Evolutionary conservation across 805 yeast genomes (phyloP), one percentile per base, ranked within the genome.

Genomic region (Pichia rugopelliculosa): DNA sequence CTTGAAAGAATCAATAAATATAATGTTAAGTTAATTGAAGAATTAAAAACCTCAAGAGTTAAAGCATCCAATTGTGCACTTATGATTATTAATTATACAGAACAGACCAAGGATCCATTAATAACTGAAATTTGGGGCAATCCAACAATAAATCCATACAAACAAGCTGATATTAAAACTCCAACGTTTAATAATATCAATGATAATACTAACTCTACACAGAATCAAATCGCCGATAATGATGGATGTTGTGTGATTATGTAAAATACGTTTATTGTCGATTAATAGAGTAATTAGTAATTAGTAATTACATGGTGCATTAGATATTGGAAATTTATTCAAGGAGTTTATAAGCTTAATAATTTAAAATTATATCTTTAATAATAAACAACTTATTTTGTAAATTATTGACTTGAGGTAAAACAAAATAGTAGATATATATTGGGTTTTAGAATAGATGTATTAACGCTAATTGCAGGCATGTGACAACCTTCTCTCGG

Each of bases 61-160:
- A 77, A 80, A 27, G 82, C 85, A 9, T 79, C 87, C 6, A 76
- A 76, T 56, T 84, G 84, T 8, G 75, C 81, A 8, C 64, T 74
- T 34, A 57, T 64, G 62, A 65, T 75, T 20, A 70, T 76, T 13
- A 66, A 72, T 46, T 70, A 65, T 41, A 66, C 72, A 8, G 68
- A 71, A 46, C 68, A 65, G 21, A 71, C 72, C 7, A 70, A 71
- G 3, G 82, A 77, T 58, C 69, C 70, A 40, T 60, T 77, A 39
- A 60, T 76, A n/a, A 74, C 78, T 1, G 56, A 62, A 6, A 45
- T 73, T 11, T 75, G 79, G 77, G 67, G 65, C 7, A 10, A 24
- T 8, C 30, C 42, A 6, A 11, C n/a, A 10, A 23, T 40, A 4
- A 51, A 54, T 33, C 34, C 39, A 12, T 54, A 41, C 30, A 46